Evolutionary conservation across 192 early-diverging fungal genomes (phyloP), one percentile per base, ranked within the genome.

Genomic region (Backusella australiensis): DNA sequence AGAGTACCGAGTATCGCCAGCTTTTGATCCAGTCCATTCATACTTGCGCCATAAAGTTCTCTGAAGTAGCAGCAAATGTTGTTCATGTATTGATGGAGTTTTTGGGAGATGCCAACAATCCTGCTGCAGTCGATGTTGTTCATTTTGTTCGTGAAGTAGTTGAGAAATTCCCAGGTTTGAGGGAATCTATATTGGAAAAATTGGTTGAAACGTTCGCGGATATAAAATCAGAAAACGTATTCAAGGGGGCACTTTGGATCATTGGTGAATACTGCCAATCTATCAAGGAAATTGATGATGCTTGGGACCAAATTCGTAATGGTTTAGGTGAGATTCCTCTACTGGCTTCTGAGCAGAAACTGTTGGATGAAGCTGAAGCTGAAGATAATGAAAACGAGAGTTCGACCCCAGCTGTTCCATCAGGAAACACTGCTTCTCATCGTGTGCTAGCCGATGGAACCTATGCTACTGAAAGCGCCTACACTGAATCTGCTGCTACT

Each of bases 171-270:
- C 95, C 95, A 14, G 86, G 87, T 38, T 86, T 98, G 77, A 94
- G 98, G 49, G 81, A 86, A 6, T 88, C 86, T n/a, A 99, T 99
- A 78, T 77, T 95, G 68, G 88, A 90, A 46, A 89, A 90, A 59
- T 87, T 99, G 26, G 83, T 97, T 34, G 90, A 93, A 52, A 90
- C 92, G 11, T 97, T 99, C 77, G 72, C 81, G 34, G 96, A 99
- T 39, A 92, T 99, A 83, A 96, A 95, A 81, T 93, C 94, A 3
- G 93, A 94, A 71, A 90, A 96, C 80, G 96, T 98, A 4, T 91
- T 97, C 81, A 91, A 97, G 56, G 98, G 97, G 34, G 98, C 96
- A 21, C 88, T 99, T 59, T 99, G 98, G 98, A 98, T 99, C 78
- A 87, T 99, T 75, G 97, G 98, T 68, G 98, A 99, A 87, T 99